Conservation (phyloP, 1,284 basidiomycete species). For the Cutaneotrichosporon arboriforme region DNA sequence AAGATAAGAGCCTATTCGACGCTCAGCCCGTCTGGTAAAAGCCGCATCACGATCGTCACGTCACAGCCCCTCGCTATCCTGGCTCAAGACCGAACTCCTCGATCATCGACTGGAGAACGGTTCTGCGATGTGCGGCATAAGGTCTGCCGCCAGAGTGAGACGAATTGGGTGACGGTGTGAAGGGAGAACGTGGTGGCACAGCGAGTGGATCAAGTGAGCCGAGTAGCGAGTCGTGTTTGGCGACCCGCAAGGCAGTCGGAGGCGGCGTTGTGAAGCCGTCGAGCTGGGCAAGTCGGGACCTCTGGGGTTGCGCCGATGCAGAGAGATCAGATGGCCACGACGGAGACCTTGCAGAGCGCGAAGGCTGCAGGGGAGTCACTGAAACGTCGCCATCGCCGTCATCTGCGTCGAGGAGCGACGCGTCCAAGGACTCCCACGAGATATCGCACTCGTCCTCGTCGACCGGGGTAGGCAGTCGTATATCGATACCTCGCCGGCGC, state of each 20-base stretch:
- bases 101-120: slow-evolving; percentile 29
- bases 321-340: background rate
- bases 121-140: slow-evolving; percentile 7
- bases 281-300: too few species aligned
- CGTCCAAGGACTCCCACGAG: slow-evolving; percentile 1
- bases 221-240: background rate
- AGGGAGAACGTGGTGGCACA: background rate
- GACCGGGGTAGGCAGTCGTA: slow-evolving; percentile 2
- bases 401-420: background rate
- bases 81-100: slow-evolving; percentile 34
- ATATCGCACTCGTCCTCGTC: slow-evolving; percentile 3
- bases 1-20: too few species aligned
- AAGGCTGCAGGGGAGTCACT: background rate
- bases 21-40: too few species aligned
- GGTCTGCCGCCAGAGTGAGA: background rate
- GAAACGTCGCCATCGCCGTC: background rate
- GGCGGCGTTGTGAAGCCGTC: background rate
- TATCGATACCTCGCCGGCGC: slow-evolving; percentile 20
- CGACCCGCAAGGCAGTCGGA: background rate
- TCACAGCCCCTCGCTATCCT: background rate
- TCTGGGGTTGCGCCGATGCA: too few species aligned
- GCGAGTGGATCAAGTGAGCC: background rate
- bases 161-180: background rate
- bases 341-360: background rate
- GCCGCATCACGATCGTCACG: too few species aligned